Percentiles rank a stretch among this genome's conserved stretches.
phyloP scores from a whole-genome alignment of 1,139 yeast species.

The Hyphopichia wangnamkhiaoensis region DNA sequence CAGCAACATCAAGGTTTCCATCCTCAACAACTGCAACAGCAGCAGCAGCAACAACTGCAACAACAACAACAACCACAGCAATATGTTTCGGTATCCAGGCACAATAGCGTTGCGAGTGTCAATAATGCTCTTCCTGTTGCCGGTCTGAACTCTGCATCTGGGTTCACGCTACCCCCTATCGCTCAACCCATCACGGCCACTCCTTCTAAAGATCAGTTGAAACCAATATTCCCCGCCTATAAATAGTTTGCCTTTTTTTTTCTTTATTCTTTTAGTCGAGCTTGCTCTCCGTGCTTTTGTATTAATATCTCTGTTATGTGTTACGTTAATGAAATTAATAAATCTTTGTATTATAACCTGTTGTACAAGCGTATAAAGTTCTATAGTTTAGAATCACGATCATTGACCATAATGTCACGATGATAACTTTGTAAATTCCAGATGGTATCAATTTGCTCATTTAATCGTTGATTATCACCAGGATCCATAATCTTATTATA shows the following conservation, averaged over 20 bases:
- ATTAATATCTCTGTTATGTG: not conserved
- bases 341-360: too few species aligned
- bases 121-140: too few species aligned
- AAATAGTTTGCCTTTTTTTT: conserved; percentile 1
- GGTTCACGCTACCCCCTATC: conserved; percentile 3
- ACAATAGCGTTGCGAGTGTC: too few species aligned
- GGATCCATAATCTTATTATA: conserved; percentile 9
- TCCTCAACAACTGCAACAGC: too few species aligned
- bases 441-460: conserved; percentile 17
- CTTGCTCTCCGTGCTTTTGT: not conserved
- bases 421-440: conserved; percentile 29
- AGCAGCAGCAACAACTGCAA: too few species aligned
- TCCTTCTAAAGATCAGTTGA: conserved; percentile 1
- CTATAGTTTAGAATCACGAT: conserved; percentile 12
- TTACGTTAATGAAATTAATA: too few species aligned
- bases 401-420: conserved; percentile 18
- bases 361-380: too few species aligned
- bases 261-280: not conserved
- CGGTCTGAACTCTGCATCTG: not conserved
- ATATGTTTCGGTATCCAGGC: too few species aligned
- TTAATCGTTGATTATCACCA: conserved; percentile 10
- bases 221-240: conserved; percentile 2
- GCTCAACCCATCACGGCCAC: not conserved
- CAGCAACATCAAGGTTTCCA: too few species aligned
- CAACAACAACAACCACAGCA: too few species aligned